Base-by-base conservation (phyloP, 2,329 filamentous ascomycete species). In the Fusarium bulbicola region DNA sequence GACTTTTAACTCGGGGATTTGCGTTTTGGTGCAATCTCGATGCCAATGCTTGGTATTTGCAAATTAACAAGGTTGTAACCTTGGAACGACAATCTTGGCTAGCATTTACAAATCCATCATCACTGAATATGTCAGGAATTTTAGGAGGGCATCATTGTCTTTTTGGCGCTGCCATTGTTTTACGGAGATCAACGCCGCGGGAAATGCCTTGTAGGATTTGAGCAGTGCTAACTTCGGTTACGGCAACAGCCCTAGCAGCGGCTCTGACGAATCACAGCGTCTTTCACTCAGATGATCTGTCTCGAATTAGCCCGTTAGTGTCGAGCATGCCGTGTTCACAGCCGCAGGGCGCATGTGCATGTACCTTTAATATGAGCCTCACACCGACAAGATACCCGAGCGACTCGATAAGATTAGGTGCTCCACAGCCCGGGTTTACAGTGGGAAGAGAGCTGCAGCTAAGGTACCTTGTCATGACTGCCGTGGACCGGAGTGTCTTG, bases 261-360 rank as follows among this genome's bases (percentile, higher is more conserved):
- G 10, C 20, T n/a, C 14, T 15, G 14, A 1, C 70, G 53, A 73
- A 70, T 71, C 16, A 71, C 6, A 28, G 6, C 3, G 20, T 3
- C 50, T 30, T 24, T 15, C 42, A 32, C 37, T 26, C 50, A 53
- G 66, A 70, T 73, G 70, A 67, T 73, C 57, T 56, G 52, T 73
- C 47, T 63, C 39, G 30, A 70, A 66, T 59, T 34, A 50, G 26
- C 30, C 28, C 43, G 30, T 37, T 58, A 39, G 40, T 9, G 20
- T 21, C 40, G 45, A 68, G 63, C 21, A 45, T 65, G 26, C 63
- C 65, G 40, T 46, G 34, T 43, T 28, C 32, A 26, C 32, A 34
- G 32, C 32, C 40, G n/a, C 57, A 71, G 68, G 37, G 39, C 43
- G 20, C 56, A 68, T 42, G 63, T 66, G 20, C 56, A 68, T 42